These are phyloP conservation scores for Beauveria asiatica DNA, from an alignment of 2,329 filamentous ascomycete genomes.

Conservation along the genomic window DNA sequence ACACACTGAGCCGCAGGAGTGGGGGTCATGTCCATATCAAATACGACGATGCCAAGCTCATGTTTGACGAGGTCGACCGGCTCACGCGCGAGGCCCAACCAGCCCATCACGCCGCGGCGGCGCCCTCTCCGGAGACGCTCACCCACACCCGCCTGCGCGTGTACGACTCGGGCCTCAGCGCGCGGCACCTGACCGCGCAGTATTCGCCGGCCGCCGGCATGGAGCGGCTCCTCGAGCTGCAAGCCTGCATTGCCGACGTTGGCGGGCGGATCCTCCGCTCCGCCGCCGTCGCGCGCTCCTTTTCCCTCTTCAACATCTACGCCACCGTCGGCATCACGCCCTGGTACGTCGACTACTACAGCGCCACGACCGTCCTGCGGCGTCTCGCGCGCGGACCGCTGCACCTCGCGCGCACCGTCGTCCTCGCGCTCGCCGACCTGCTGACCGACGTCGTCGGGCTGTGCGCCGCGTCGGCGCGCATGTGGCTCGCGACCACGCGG, in stretches of 20 bases:
- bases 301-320: constrained; percentile 16
- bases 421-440: constrained; percentile 12
- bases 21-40: constrained; percentile 14
- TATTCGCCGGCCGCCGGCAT: neutral
- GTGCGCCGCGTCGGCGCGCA: constrained; percentile 10
- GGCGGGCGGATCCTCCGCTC: constrained; percentile 14
- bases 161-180: constrained; percentile 16
- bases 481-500: neutral
- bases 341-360: constrained; percentile 18
- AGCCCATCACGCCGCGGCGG: neutral
- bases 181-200: constrained; percentile 1
- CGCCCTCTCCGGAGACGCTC: neutral
- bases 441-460: constrained; percentile 13
- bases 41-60: constrained; percentile 15
- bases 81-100: constrained; percentile 11
- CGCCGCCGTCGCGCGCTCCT: constrained; percentile 9
- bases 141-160: constrained; percentile 12
- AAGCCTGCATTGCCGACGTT: neutral
- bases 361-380: constrained; percentile 12
- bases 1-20: neutral
- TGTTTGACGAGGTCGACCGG: constrained; percentile 20
- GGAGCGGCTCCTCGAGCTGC: neutral
- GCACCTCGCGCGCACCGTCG: neutral
- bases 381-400: constrained; percentile 16
- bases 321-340: constrained; percentile 16